A percentile compares a stretch with the other conserved stretches of the same genome.
Conservation (phyloP, 2,329 filamentous ascomycete genomes). For the Fusarium sambucinum region DNA sequence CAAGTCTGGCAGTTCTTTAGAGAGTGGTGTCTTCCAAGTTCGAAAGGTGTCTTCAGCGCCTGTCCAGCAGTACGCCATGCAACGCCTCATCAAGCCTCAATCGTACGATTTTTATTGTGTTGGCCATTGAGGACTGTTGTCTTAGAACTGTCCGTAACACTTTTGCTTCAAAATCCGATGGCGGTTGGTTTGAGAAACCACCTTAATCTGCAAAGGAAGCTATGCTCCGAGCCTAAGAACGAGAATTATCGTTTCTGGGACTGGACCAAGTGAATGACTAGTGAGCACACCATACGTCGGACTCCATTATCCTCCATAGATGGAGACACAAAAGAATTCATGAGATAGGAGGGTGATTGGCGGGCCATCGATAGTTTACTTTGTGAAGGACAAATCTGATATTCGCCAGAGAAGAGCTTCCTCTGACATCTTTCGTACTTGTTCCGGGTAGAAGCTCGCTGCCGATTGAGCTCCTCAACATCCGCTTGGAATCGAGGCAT, state of each 20-base stretch:
- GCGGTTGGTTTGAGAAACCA: neutral
- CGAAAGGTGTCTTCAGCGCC: slow-evolving; percentile 22
- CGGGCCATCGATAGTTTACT: neutral
- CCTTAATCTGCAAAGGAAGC: neutral
- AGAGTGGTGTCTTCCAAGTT: slow-evolving; percentile 15
- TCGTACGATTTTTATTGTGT: slow-evolving; percentile 37
- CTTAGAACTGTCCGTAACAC: neutral
- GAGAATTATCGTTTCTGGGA: neutral
- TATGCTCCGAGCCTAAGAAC: neutral
- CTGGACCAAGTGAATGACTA: neutral
- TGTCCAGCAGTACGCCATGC: slow-evolving; percentile 6
- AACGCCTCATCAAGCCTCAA: slow-evolving; percentile 24
- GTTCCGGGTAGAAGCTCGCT: neutral
- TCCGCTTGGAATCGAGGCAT: neutral
- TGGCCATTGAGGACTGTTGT: neutral
- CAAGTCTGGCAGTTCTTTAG: slow-evolving; percentile 26
- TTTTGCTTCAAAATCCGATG: neutral
- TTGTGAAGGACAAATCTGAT: neutral
- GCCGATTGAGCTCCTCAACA: neutral
- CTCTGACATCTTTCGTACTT: neutral
- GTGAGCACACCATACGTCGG: neutral
- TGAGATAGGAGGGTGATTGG: neutral
- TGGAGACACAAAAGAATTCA: neutral
- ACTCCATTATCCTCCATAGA: neutral
- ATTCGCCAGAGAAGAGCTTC: neutral